Evolutionary conservation across 495 filamentous ascomycete genomes (phyloP), one percentile per base, ranked within the genome.

Genomic region (Penicillium paradoxum): DNA sequence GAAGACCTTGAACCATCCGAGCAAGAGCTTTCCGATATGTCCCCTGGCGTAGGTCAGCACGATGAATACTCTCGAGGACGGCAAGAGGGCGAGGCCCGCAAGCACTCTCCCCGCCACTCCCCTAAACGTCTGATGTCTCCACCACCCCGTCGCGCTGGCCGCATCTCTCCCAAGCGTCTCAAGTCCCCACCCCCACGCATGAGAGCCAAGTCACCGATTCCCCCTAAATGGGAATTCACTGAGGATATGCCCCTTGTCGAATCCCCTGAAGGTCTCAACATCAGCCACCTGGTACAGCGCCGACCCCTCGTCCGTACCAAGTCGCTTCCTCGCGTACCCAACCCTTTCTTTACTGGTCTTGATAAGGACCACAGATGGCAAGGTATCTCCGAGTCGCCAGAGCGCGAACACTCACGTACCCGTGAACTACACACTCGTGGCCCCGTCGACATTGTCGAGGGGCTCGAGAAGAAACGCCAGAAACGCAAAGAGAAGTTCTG

Each of bases 361-460:
- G 62, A 72, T 33, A 60, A 65, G 44, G 65, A 66, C 5, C 69
- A 77, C 51, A 65, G 62, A 5, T 71, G 64, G 66, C 65, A 66
- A 19, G 61, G 69, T 29, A 70, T 73, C 37, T 43, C 59, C 9
- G 65, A 71, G 43, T 72, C 67, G 4, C 60, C 72, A 6, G 69
- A 73, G 53, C 65, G 62, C 41, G 69, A 72, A 37, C 57, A 56
- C 11, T 73, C 73, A 14, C 73, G 70, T 46, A 65, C 65, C 22
- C 68, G 68, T 27, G 75, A 81, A 53, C 55, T 77, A 22, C 83
- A 88, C 54, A 80, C 80, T 24, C 82, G 93, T 54, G 90, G 90
- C 40, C 91, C 93, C 25, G 91, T 97, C 58, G 95, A 97, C 64
- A 97, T 98, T 56, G 90, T 96, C 70, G 91, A 95, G 64, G 93